Evolutionary conservation across 176 grass and related monocot genomes (phyloP).

Genomic region (Microstegium vimineum): DNA sequence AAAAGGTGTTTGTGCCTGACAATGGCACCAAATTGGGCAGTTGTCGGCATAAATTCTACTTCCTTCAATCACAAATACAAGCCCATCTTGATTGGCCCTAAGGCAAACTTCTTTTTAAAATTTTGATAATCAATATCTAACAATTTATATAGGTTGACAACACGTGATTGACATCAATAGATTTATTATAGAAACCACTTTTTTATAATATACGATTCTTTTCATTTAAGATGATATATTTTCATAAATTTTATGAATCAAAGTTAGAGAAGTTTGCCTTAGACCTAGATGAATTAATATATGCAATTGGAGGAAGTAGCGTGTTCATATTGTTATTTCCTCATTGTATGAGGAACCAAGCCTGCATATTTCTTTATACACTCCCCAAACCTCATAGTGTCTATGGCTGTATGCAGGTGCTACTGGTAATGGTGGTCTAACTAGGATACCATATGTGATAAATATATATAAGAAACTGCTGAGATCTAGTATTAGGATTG

Average conservation of each 20-base stretch:
- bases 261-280: not conserved
- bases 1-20: not conserved
- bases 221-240: not conserved
- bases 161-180: not conserved
- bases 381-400: no score
- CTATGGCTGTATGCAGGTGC: not conserved
- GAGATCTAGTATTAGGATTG: not conserved
- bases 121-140: not conserved
- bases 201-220: not conserved
- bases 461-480: not conserved
- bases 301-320: not conserved
- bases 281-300: not conserved
- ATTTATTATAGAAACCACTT: not conserved
- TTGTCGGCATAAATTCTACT: not conserved
- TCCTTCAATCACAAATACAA: not conserved
- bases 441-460: not conserved
- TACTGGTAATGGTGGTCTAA: not conserved
- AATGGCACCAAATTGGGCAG: not conserved
- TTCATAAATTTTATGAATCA: not conserved
- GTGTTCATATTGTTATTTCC: not conserved
- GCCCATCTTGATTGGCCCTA: not conserved
- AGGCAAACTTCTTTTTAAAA: not conserved
- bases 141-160: not conserved
- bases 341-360: not conserved
- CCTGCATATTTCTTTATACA: not conserved